Conservation (phyloP, 202 grass and related monocot genomes). For the Saccharum hybrid region DNA sequence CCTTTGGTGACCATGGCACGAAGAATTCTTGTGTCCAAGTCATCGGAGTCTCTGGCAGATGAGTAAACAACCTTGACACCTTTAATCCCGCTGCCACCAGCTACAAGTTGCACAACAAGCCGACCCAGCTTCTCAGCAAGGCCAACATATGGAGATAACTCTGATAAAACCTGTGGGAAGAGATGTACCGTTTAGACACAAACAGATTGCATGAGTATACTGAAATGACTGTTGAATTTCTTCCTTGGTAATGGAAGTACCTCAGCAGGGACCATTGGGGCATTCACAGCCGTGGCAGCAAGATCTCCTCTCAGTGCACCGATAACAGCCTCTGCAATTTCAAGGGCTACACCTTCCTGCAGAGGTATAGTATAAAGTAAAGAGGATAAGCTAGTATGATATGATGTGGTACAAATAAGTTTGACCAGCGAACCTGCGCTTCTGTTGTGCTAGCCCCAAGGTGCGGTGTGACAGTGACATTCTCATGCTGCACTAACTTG, state of each 20-base stretch:
- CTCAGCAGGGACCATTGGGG: slow-evolving; percentile 75
- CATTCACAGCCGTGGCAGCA: slow-evolving; percentile 82
- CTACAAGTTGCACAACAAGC: slow-evolving; percentile 75
- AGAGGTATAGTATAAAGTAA: slow-evolving; percentile 7
- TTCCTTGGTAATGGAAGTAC: slow-evolving; percentile 44
- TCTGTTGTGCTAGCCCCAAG: slow-evolving; percentile 87
- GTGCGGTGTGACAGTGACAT: slow-evolving; percentile 80
- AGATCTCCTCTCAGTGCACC: slow-evolving; percentile 80
- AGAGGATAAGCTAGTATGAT: slow-evolving; percentile 18
- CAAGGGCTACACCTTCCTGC: slow-evolving; percentile 85
- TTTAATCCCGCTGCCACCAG: slow-evolving; percentile 67
- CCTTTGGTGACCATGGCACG: slow-evolving; percentile 74
- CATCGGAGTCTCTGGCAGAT: slow-evolving; percentile 69
- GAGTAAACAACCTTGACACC: slow-evolving; percentile 73
- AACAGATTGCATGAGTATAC: neutral
- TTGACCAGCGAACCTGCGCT: slow-evolving; percentile 65
- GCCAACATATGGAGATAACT: slow-evolving; percentile 63
- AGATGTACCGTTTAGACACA: neutral
- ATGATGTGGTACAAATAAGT: neutral
- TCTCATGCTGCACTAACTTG: slow-evolving; percentile 81
- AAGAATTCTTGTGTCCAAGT: slow-evolving; percentile 77
- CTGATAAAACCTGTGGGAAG: slow-evolving; percentile 58
- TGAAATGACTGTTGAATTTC: neutral
- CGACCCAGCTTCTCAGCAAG: slow-evolving; percentile 83
- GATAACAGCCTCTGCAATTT: slow-evolving; percentile 81